Percentiles rank a stretch among this genome's conserved stretches.
Evolutionary conservation across 352 stramenopile genomes (phyloP).

Genomic region (Phytopythium boreale): DNA sequence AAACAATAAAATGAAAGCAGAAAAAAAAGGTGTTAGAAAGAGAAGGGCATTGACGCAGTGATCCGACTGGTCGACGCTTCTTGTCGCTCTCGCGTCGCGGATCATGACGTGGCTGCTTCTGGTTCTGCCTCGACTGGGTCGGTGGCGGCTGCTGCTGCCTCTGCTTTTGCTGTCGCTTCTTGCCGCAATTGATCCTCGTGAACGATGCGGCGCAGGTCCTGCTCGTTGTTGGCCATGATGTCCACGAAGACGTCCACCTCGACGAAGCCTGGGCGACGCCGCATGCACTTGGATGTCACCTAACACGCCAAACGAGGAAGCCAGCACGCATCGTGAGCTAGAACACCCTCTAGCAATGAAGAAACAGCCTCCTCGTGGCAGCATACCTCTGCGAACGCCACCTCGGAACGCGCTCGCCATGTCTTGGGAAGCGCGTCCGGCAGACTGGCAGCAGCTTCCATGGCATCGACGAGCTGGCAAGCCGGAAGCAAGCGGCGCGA

Average conservation of each 20-base stretch:
- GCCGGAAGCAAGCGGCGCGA: conserved; percentile 22
- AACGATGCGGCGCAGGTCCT: conserved; percentile 23
- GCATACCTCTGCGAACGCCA: conserved; percentile 46
- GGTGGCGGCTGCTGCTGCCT: neutral
- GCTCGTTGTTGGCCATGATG: conserved; percentile 22
- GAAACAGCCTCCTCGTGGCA: neutral
- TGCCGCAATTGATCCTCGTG: conserved; percentile 4
- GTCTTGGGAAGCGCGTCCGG: conserved; percentile 34
- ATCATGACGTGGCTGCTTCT: neutral
- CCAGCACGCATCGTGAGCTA: neutral
- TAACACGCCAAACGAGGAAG: conserved; percentile 4
- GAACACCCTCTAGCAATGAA: neutral
- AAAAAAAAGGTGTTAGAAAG: neutral
- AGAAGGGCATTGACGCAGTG: neutral
- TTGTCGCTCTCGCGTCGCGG: neutral
- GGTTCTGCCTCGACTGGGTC: neutral
- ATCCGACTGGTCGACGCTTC: too few relatives aligned
- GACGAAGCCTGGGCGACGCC: conserved; percentile 23
- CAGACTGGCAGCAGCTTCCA: conserved; percentile 28
- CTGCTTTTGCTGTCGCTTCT: neutral
- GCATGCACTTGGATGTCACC: conserved; percentile 35
- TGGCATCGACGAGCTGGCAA: conserved; percentile 27
- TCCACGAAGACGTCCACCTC: conserved; percentile 34
- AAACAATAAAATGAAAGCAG: neutral
- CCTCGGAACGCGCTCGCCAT: conserved; percentile 37